Conservation (phyloP, 1,284 basidiomycete genomes). For the Lignosus rhinocerotis region DNA sequence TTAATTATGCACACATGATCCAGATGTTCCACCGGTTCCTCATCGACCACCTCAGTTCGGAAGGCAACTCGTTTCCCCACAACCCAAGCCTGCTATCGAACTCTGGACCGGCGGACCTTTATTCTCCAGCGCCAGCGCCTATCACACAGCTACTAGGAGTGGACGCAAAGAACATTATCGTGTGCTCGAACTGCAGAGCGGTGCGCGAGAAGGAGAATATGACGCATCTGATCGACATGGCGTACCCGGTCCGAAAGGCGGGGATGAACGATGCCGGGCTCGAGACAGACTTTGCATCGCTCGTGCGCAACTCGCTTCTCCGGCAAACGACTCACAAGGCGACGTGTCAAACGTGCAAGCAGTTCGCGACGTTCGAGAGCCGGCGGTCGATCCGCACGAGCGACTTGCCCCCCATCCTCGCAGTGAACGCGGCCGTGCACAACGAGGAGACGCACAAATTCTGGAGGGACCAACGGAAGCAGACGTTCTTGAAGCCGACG, state of each 20-base stretch:
- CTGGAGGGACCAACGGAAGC: slow-evolving; percentile 71
- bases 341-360: slow-evolving; percentile 83
- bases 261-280: slow-evolving; percentile 51
- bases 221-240: slow-evolving; percentile 83
- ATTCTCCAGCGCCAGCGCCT: slow-evolving; percentile 52
- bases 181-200: slow-evolving; percentile 77
- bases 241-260: slow-evolving; percentile 80
- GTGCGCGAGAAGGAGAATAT: slow-evolving; percentile 72
- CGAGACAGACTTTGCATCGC: slow-evolving; percentile 63
- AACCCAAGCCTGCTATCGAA: slow-evolving; percentile 56
- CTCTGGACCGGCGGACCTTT: slow-evolving; percentile 29
- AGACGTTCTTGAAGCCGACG: slow-evolving; percentile 56
- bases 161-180: slow-evolving; percentile 71
- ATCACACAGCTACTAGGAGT: slow-evolving; percentile 84
- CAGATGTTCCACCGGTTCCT: slow-evolving; percentile 96
- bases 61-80: slow-evolving; percentile 64
- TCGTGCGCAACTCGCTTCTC: slow-evolving; percentile 78
- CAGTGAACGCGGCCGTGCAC: slow-evolving; percentile 84
- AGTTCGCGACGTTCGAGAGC: slow-evolving; percentile 72
- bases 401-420: slow-evolving; percentile 85
- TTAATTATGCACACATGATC: slow-evolving; percentile 86
- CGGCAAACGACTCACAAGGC: slow-evolving; percentile 86
- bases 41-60: slow-evolving; percentile 75
- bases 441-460: slow-evolving; percentile 74
- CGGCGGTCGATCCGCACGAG: slow-evolving; percentile 66